Conservation (phyloP, 2,329 filamentous ascomycete genomes). For the Aureobasidium mangrovei region DNA sequence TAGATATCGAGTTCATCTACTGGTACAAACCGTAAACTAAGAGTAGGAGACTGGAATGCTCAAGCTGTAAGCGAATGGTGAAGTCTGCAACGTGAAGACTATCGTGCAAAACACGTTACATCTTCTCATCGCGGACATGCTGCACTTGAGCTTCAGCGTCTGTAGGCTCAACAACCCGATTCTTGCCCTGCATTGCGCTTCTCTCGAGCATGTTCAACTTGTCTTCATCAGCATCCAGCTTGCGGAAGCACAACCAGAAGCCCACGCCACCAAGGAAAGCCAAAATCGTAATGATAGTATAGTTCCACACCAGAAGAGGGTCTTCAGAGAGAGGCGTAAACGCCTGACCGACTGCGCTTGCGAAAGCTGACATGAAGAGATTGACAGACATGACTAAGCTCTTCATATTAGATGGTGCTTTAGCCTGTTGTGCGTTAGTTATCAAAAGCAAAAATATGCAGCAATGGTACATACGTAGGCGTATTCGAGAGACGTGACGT, state of each 20-base stretch:
- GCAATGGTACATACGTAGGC: slow-evolving; percentile 28
- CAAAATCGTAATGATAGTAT: slow-evolving; percentile 53
- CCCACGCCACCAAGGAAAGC: slow-evolving; percentile 52
- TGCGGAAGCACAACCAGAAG: slow-evolving; percentile 61
- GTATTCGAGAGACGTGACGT: slow-evolving; percentile 36
- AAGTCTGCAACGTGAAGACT: too few species aligned
- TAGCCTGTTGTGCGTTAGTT: slow-evolving; percentile 17
- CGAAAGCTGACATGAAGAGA: slow-evolving; percentile 50
- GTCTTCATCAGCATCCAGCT: slow-evolving; percentile 61
- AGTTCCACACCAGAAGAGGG: slow-evolving; percentile 61
- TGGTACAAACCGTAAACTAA: too few species aligned
- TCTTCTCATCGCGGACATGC: slow-evolving; percentile 1
- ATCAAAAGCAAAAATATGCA: too few species aligned
- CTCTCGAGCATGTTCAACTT: slow-evolving; percentile 51
- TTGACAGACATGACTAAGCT: slow-evolving; percentile 46
- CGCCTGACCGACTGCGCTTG: slow-evolving; percentile 52
- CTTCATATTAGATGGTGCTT: slow-evolving; percentile 39
- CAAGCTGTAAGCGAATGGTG: too few species aligned
- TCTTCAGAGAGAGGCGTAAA: slow-evolving; percentile 53
- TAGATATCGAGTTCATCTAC: too few species aligned
- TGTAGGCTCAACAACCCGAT: neutral
- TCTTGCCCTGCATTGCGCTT: neutral
- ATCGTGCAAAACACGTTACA: neutral
- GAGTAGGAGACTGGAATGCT: too few species aligned
- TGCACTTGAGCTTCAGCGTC: slow-evolving; percentile 1